Percentiles rank a stretch among this genome's conserved stretches.
These are phyloP conservation scores for Lagerstroemia speciosa DNA, from an alignment of 345 rosid species.

Conservation along the genomic window DNA sequence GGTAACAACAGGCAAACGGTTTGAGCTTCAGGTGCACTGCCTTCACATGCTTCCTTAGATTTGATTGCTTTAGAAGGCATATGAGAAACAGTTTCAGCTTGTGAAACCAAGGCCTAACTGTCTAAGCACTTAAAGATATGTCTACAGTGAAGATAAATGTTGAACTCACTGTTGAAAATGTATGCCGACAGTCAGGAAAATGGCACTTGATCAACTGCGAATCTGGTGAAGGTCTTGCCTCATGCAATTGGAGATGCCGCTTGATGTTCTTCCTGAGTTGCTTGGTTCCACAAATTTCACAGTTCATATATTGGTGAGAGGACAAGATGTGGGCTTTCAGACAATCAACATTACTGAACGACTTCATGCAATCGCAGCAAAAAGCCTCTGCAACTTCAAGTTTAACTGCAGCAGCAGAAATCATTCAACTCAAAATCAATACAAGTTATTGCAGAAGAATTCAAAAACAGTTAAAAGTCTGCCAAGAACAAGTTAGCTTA, in stretches of 20 bases:
- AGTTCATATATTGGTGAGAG: constrained; percentile 48
- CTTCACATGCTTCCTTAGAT: constrained; percentile 53
- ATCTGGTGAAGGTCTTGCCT: constrained; percentile 20
- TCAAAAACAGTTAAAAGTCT: not conserved
- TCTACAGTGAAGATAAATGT: not conserved
- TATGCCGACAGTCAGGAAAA: constrained; percentile 45
- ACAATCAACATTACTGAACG: constrained; percentile 59
- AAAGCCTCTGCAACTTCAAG: constrained; percentile 60
- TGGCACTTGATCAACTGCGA: constrained; percentile 41
- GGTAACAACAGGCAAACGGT: constrained; percentile 47
- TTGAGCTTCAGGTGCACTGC: constrained; percentile 55
- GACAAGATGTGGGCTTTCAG: constrained; percentile 55
- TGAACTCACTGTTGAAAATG: constrained; percentile 57
- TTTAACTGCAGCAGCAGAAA: constrained; percentile 41
- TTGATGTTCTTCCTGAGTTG: constrained; percentile 68
- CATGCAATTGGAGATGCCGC: constrained; percentile 65
- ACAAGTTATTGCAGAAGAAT: not conserved
- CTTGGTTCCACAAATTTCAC: constrained; percentile 56
- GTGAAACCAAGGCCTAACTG: not conserved
- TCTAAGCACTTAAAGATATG: not conserved
- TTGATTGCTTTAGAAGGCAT: constrained; percentile 43
- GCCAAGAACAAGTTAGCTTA: constrained; percentile 13
- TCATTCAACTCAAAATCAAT: not conserved
- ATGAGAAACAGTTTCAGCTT: not conserved
- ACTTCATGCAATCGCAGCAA: constrained; percentile 77